These are phyloP conservation scores for Plasmodium cynomolgi DNA, from an alignment of 169 alveolate genomes.

Conservation along the genomic window DNA sequence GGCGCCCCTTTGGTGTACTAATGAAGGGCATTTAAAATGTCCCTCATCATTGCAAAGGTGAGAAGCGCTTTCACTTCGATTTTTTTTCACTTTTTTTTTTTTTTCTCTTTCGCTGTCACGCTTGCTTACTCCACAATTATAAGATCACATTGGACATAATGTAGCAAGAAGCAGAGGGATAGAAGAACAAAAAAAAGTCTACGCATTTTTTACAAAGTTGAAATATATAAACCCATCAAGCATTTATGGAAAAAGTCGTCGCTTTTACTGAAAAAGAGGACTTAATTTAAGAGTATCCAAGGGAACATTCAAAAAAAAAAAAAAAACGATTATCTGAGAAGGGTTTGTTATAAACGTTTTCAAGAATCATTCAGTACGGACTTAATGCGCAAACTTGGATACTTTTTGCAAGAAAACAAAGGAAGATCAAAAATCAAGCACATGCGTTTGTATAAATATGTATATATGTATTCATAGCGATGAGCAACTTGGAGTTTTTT, in stretches of 20 bases:
- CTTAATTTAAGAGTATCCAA: conserved; percentile 30
- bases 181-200: conserved; percentile 30
- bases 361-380: background rate
- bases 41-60: background rate
- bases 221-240: background rate
- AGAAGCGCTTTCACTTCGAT: background rate
- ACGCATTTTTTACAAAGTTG: conserved; percentile 46
- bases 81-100: background rate
- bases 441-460: background rate
- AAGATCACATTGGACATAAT: conserved; percentile 32
- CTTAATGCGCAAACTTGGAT: background rate
- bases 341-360: background rate
- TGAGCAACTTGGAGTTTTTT: background rate
- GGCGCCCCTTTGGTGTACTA: background rate
- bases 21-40: background rate
- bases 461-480: background rate
- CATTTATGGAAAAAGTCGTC: conserved; percentile 2
- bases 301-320: background rate
- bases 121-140: conserved; percentile 70
- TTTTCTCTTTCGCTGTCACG: conserved; percentile 3
- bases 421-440: background rate
- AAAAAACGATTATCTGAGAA: background rate
- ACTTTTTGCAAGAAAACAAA: background rate
- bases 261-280: conserved; percentile 4
- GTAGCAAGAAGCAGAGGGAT: conserved; percentile 39